Conservation (phyloP, 2,329 filamentous ascomycete species). For the Penicillium freii region DNA sequence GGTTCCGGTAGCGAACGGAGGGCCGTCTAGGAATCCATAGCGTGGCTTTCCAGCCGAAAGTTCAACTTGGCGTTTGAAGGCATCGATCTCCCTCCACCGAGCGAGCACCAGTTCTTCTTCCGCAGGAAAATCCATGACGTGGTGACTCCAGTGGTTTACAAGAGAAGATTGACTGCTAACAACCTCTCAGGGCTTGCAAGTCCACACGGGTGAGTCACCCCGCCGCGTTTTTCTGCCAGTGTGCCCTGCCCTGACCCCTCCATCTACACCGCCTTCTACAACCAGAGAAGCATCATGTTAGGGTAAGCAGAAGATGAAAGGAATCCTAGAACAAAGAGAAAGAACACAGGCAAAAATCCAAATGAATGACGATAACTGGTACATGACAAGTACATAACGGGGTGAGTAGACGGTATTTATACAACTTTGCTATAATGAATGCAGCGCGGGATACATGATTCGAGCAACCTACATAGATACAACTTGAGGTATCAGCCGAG, state of each 20-base stretch:
- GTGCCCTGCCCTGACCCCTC: constrained; percentile 16
- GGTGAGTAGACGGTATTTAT: too few relatives aligned
- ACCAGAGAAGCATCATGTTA: not conserved
- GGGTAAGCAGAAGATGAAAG: not conserved
- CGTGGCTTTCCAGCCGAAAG: constrained; percentile 77
- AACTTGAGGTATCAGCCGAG: not conserved
- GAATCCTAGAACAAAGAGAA: not conserved
- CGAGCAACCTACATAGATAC: not conserved
- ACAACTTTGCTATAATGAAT: not conserved
- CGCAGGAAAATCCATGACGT: constrained; percentile 83
- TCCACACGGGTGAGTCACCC: constrained; percentile 24
- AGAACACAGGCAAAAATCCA: not conserved
- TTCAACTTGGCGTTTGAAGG: constrained; percentile 84
- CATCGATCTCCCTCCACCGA: constrained; percentile 87
- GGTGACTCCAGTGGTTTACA: constrained; percentile 52
- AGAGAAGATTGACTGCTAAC: constrained; percentile 26
- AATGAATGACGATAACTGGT: too few relatives aligned
- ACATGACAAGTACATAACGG: not conserved
- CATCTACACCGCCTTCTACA: constrained; percentile 15
- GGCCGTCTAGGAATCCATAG: constrained; percentile 94
- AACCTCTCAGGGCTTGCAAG: not conserved
- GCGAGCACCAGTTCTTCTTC: constrained; percentile 83
- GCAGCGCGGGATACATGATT: not conserved
- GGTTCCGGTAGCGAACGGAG: constrained; percentile 71
- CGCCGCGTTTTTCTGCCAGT: constrained; percentile 23